Base-by-base conservation (phyloP, 1,139 yeast species). In the Saccharomyces hybrid region DNA sequence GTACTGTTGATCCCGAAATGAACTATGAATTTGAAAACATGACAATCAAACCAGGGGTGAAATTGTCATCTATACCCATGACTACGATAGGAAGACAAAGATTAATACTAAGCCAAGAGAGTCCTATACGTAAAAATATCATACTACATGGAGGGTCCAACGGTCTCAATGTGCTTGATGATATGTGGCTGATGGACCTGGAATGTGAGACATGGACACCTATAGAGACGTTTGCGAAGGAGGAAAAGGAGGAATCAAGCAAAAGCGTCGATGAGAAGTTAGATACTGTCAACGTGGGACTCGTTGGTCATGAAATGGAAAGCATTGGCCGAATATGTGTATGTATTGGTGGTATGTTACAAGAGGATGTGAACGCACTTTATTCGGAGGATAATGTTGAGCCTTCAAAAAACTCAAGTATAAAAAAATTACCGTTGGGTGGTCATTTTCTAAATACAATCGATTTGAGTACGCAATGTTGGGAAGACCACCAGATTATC, bases 131-230 rank as follows among this genome's bases (percentile, higher is more conserved):
- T 11, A 19, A 11, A 54, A 51, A 56, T 1, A 34, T 78, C 21
- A 57, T 78, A 2, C 56, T 75, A 2, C 78, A 75, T 60, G 83
- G 81, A 3, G 82, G 82, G 2, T 76, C 80, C 1, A 66, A 70
- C 54, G 69, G 69, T 14, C 56, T 55, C n/a, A 63, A 69, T 24
- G 71, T 77, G 2, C 63, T 69, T 38, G 78, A 78, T 24, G 82
- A 78, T 61, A 59, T 73, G 57, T 79, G 82, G 82, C 69, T 72
- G 66, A 78, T 76, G 58, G 75, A 75, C 59, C 59, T 78, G 31
- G 69, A 70, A 27, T 61, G 67, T 1, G 78, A 73, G 54, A 59
- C 61, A 4, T 79, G 82, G 82, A 56, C 58, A 6, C 56, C 60
- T 24, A 53, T 68, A 1, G 58, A 63, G 1, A 62, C 71, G 0